Evolutionary conservation across 2,329 filamentous ascomycete genomes (phyloP).

Genomic region (Verticillium zaregamsianum): DNA sequence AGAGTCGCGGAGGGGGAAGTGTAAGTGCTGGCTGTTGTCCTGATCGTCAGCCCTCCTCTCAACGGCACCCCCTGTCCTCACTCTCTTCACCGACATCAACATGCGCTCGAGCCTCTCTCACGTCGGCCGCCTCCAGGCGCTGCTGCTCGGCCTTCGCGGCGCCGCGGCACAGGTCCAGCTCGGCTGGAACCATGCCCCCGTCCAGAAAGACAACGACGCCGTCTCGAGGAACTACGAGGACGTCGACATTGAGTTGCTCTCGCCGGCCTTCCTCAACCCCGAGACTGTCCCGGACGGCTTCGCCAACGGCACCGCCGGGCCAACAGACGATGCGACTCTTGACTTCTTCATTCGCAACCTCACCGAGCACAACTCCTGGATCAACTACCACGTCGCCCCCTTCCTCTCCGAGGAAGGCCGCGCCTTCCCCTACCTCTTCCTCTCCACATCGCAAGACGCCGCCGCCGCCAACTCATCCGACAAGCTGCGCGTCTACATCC

Average conservation of each 20-base stretch:
- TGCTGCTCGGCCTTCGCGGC: neutral
- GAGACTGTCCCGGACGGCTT: constrained; percentile 18
- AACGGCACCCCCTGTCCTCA: neutral
- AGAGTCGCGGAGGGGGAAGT: neutral
- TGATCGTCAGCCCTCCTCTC: neutral
- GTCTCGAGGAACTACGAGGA: constrained; percentile 24
- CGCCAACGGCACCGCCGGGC: constrained; percentile 21
- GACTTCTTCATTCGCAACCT: constrained; percentile 21
- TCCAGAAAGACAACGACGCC: constrained; percentile 20
- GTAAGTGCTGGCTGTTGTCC: neutral
- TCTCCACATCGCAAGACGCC: neutral
- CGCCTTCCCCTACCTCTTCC: constrained; percentile 10
- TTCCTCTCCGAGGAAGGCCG: constrained; percentile 23
- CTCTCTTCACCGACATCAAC: neutral
- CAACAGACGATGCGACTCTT: constrained; percentile 22
- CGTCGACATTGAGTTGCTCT: constrained; percentile 20
- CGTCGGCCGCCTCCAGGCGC: neutral
- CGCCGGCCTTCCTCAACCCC: constrained; percentile 22
- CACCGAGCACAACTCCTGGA: constrained; percentile 21
- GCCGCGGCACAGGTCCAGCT: constrained; percentile 13
- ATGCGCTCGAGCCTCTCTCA: neutral
- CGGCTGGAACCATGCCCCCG: constrained; percentile 19
- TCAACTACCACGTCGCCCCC: constrained; percentile 18
- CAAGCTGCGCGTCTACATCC: constrained; percentile 21
- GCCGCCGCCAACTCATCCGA: constrained; percentile 5